Conservation (phyloP, 768 basidiomycete species). For the Butyriboletus loyo region DNA sequence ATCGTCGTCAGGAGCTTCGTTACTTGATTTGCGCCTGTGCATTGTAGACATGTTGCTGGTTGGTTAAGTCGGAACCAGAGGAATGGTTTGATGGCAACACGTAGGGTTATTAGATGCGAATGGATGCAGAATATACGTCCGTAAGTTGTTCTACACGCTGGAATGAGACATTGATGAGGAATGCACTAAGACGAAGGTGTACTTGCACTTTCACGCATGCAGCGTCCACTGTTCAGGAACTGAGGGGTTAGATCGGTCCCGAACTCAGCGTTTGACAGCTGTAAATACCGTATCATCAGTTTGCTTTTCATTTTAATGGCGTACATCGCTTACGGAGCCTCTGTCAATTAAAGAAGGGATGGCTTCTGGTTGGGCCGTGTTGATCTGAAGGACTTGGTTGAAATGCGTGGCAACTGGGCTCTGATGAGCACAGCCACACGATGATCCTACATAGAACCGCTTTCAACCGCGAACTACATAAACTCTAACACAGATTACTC, state of each 20-base stretch:
- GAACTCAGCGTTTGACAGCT: conserved; percentile 6
- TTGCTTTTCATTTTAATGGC: background rate
- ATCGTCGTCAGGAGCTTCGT: conserved; percentile 35
- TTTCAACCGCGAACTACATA: no score
- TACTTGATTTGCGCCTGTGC: conserved; percentile 47
- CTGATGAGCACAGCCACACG: conserved; percentile 8
- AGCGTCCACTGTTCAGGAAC: background rate
- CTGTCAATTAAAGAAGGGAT: background rate
- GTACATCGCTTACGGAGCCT: background rate
- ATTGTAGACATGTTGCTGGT: conserved; percentile 15
- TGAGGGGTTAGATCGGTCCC: conserved; percentile 8
- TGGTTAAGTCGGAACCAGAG: background rate
- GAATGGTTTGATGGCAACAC: background rate
- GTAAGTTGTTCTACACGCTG: background rate
- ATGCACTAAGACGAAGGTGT: background rate
- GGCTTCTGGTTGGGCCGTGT: background rate
- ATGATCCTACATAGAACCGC: no score
- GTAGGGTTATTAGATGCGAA: background rate
- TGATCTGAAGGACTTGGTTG: background rate
- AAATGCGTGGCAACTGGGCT: background rate
- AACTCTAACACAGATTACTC: no score
- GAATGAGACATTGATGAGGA: conserved; percentile 1
- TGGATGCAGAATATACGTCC: background rate
- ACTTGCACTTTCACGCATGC: conserved; percentile 1
- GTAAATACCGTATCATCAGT: conserved; percentile 5